Evolutionary conservation across 2,329 filamentous ascomycete genomes (phyloP), one percentile per base, ranked within the genome.

Genomic region (Hypomyces perniciosus): DNA sequence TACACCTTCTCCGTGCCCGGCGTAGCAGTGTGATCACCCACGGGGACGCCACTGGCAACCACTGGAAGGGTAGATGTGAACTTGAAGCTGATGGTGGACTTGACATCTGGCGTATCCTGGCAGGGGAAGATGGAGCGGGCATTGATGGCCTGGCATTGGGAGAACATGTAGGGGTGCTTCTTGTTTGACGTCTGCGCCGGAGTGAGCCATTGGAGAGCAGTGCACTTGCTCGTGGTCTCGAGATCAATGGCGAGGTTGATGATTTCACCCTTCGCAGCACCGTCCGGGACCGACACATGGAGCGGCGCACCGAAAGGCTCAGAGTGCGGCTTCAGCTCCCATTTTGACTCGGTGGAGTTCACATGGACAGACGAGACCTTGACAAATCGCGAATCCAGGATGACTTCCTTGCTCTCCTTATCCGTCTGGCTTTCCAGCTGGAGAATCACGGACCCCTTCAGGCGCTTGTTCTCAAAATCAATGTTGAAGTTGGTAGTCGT

Each of bases 151-250:
- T 99, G 92, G 68, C 91, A 96, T 74, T 97, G 93, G 41, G 89
- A 95, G 74, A 97, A 97, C 84, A 97, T 92, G 71, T 96, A 97
- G 1, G 92, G 92, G 59, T 95, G 87, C 70, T 90, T 93, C 74
- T 90, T 91, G 79, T 95, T 96, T 52, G 88, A 90, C 1, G 93
- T 97, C 73, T 97, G 93, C 31, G 86, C 86, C 2, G 90, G 90
- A 0, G 88, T 91, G 68, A 99, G 79, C 92, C 93, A 99, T 71
- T 97, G 92, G 55, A 99, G 76, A 8, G 92, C 92, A 8, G 91
- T 95, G 69, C 92, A 96, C 62, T 88, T 80, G 46, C 86, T 80
- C 1, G 93, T 97, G 5, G 93, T 97, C 59, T 87, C 78, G 30
- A 96, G 69, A 27, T 79, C 74, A 55, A 95, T 88, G 67, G 83